Evolutionary conservation across 768 basidiomycete genomes (phyloP).

Genomic region (Podaxis sp.): DNA sequence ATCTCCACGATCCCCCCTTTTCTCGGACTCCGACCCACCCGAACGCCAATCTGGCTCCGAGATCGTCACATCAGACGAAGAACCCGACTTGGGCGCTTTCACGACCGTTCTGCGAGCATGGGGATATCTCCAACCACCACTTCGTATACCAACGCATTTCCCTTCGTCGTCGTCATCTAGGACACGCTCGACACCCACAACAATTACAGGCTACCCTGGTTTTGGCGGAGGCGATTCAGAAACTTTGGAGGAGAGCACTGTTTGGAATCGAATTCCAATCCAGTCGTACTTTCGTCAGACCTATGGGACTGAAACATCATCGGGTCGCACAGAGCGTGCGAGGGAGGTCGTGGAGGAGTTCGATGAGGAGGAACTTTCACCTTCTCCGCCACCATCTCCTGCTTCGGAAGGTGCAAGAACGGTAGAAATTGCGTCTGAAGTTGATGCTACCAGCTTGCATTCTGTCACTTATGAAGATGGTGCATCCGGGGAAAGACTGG

Average conservation of each 20-base stretch:
- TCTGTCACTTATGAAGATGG: conserved; percentile 6
- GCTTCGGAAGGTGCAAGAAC: conserved; percentile 36
- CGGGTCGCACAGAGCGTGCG: conserved; percentile 16
- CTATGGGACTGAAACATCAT: conserved; percentile 22
- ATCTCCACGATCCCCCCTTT: conserved; percentile 8
- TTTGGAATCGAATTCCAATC: conserved; percentile 61
- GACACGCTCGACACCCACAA: conserved; percentile 12
- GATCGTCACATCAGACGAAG: conserved; percentile 50
- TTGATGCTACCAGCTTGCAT: conserved; percentile 16
- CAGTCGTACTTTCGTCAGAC: conserved; percentile 50
- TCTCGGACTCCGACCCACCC: conserved; percentile 4
- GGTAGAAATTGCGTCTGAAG: conserved; percentile 34
- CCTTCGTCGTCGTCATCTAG: conserved; percentile 15
- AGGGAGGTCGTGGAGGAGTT: conserved; percentile 22
- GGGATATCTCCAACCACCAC: conserved; percentile 50
- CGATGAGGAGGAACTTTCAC: conserved; percentile 18
- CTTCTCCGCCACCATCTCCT: conserved; percentile 22
- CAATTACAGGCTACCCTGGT: conserved; percentile 15
- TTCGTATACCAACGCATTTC: conserved; percentile 29
- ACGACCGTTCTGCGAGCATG: conserved; percentile 67
- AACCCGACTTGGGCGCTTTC: conserved; percentile 75
- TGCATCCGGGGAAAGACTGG: conserved; percentile 4
- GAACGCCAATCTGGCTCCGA: conserved; percentile 8
- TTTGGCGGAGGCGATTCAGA: conserved; percentile 15
- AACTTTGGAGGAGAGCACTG: conserved; percentile 47